Percentiles rank a stretch among this genome's conserved stretches.
Evolutionary conservation across 192 early-diverging fungal genomes (phyloP).

Genomic region (Lobosporangium transversale): DNA sequence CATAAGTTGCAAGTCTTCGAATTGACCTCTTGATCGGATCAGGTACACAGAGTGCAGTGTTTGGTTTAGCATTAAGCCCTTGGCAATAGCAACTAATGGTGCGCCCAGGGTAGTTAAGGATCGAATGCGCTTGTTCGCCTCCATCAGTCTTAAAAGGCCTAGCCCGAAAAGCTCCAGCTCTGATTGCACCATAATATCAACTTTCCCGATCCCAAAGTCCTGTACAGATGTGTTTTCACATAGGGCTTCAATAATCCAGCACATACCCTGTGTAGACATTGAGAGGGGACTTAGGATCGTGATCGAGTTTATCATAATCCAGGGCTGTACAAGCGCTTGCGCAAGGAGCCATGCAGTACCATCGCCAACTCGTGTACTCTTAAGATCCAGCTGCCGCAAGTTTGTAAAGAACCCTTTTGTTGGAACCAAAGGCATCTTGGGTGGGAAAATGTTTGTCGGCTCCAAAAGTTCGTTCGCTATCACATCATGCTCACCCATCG

Average conservation of each 20-base stretch:
- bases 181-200: neutral
- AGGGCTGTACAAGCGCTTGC: constrained; percentile 38
- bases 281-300: constrained; percentile 22
- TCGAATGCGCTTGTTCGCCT: constrained; percentile 29
- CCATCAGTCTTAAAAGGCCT: constrained; percentile 23
- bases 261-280: constrained; percentile 28
- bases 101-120: constrained; percentile 27
- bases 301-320: constrained; percentile 16
- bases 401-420: constrained; percentile 34
- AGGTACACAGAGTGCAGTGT: constrained; percentile 35
- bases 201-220: constrained; percentile 42
- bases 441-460: neutral
- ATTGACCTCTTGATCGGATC: constrained; percentile 33
- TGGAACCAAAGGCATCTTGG: neutral
- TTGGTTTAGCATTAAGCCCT: constrained; percentile 39
- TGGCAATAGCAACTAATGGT: constrained; percentile 29
- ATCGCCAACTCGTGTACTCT: constrained; percentile 39
- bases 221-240: constrained; percentile 33
- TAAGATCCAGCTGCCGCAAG: constrained; percentile 41
- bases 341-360: constrained; percentile 32
- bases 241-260: constrained; percentile 39
- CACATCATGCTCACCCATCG: neutral
- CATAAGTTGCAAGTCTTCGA: constrained; percentile 44
- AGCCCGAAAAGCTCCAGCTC: constrained; percentile 29
- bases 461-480: neutral